Conservation (phyloP, 2,329 filamentous ascomycete genomes). For the Epichloe glyceriae region DNA sequence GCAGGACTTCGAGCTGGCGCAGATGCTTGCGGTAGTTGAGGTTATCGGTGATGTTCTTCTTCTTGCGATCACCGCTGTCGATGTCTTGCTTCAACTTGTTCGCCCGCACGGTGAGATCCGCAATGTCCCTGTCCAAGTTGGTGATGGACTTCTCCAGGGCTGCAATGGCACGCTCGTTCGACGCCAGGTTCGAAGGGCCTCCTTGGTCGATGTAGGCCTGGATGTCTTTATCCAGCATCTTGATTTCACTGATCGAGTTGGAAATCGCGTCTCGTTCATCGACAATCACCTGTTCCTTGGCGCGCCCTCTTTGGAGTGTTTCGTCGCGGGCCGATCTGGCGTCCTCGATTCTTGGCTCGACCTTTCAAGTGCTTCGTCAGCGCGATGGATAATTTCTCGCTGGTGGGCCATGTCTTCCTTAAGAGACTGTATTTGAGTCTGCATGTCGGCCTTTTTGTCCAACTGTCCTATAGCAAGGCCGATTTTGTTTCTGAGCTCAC, state of each 20-base stretch:
- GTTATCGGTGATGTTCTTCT: slow-evolving; percentile 81
- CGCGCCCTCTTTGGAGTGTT: slow-evolving; percentile 54
- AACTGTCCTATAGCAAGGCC: slow-evolving; percentile 59
- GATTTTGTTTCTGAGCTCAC: slow-evolving; percentile 62
- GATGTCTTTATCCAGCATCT: slow-evolving; percentile 64
- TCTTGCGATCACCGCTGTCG: slow-evolving; percentile 67
- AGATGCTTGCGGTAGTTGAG: slow-evolving; percentile 69
- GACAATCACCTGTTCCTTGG: slow-evolving; percentile 59
- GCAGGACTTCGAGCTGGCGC: slow-evolving; percentile 53
- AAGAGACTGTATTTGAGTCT: slow-evolving; percentile 58
- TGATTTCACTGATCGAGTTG: slow-evolving; percentile 65
- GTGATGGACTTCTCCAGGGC: slow-evolving; percentile 53
- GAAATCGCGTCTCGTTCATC: slow-evolving; percentile 59
- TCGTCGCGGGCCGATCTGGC: slow-evolving; percentile 69
- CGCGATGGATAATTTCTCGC: slow-evolving; percentile 52
- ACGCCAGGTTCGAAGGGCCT: slow-evolving; percentile 57
- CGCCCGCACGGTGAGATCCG: slow-evolving; percentile 51
- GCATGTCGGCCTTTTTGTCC: slow-evolving; percentile 64
- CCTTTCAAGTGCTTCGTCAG: slow-evolving; percentile 61
- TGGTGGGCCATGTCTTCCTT: slow-evolving; percentile 56
- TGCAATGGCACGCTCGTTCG: slow-evolving; percentile 56
- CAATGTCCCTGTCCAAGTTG: slow-evolving; percentile 54
- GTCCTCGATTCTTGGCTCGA: slow-evolving; percentile 64
- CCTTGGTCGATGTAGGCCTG: slow-evolving; percentile 64
- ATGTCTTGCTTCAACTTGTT: slow-evolving; percentile 69